Evolutionary conservation across 495 filamentous ascomycete species (phyloP), one percentile per base, ranked within the genome.

Genomic region (Hyaloscypha hepaticicola): DNA sequence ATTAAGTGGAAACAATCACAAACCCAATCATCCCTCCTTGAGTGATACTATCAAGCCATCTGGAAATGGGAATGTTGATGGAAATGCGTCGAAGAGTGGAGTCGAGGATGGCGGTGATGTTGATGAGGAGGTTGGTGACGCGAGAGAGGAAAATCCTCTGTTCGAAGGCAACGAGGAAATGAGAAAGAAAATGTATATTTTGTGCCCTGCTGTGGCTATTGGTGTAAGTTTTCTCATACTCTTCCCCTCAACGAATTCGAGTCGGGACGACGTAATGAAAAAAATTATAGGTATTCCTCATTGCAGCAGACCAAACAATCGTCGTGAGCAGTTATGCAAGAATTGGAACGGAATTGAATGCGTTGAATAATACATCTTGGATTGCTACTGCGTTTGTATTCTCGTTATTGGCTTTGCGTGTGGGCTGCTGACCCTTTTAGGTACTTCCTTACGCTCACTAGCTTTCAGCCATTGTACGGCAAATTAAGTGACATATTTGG

Each of bases 401-500:
- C 21, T 56, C 34, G 41, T 60, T 26, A 22, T 25, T 53, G 16
- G 38, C 24, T 29, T 34, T 12, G 5, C 3, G 50, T 60, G 8
- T 2, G 5, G 0, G 11, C 26, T 48, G 12, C 26, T 61, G 21
- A 67, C 38, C 2, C 16, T 5, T 1, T 5, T 34, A 79, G 76
- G 58, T 88, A 88, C 72, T 90, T 94, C 69, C 78, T 96, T 22
- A 94, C 91, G 7, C 73, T 90, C 58, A 90, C 90, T 3, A 87
- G 85, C 34, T 93, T 93, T 71, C 91, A 92, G 73, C 90, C 88
- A 1, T 73, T 92, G 0, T 94, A 92, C 70, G 91, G 90, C 31
- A 90, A 89, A 70, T 70, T 92, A 48, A 87, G 83, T 62, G 90
- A 95, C 74, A 93, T 95, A 53, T 95, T 94, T 75, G 88, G 90